A percentile compares a stretch with the other conserved stretches of the same genome.
Conservation (phyloP, 345 rosid genomes). For the Combretum micranthum region DNA sequence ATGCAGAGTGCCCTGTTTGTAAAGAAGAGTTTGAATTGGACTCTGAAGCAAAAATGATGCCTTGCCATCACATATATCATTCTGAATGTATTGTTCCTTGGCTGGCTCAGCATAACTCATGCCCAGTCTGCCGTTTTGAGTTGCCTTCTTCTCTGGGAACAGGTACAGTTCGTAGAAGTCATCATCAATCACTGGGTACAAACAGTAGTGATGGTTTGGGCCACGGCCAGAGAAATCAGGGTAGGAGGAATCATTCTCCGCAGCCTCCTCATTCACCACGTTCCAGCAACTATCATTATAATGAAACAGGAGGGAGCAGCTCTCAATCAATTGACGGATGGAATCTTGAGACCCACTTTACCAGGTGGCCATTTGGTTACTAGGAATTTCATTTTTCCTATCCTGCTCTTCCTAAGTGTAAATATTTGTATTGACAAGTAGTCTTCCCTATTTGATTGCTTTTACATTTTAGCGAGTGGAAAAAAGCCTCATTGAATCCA, state of each 20-base stretch:
- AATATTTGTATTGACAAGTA: too few species aligned
- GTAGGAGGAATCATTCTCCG: conserved; percentile 11
- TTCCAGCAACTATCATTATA: background rate
- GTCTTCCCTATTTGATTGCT: too few species aligned
- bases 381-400: background rate
- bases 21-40: conserved; percentile 34
- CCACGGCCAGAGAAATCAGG: conserved; percentile 6
- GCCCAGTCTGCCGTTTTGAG: conserved; percentile 42
- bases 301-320: conserved; percentile 9
- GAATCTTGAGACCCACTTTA: conserved; percentile 14
- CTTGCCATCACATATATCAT: conserved; percentile 37
- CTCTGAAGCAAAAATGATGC: conserved; percentile 34
- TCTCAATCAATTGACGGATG: background rate
- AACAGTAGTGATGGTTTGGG: background rate
- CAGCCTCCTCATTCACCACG: conserved; percentile 4
- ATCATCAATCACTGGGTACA: background rate
- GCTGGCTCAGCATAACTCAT: conserved; percentile 39
- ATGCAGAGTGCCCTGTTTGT: conserved; percentile 43
- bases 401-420: too few species aligned
- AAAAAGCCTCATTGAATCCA: too few species aligned
- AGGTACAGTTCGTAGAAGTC: background rate
- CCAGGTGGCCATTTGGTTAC: conserved; percentile 18
- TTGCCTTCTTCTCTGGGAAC: conserved; percentile 8
- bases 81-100: conserved; percentile 40
- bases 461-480: too few species aligned